Evolutionary conservation across 306 rosid species (phyloP), one percentile per base, ranked within the genome.

Genomic region (Rubus idaeus): DNA sequence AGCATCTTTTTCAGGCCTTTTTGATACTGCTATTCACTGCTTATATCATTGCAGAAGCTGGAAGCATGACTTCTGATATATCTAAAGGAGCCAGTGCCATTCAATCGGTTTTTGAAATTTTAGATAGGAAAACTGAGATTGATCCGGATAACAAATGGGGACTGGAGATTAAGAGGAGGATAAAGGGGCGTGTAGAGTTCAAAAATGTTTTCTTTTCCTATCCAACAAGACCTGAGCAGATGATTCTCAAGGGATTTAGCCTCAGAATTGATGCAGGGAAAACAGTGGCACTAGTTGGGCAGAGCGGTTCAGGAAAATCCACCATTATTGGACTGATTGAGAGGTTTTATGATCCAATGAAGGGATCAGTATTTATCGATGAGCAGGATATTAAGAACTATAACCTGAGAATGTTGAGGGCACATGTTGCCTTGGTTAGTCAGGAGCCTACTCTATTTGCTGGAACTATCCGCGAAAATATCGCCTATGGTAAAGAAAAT

Each of bases 291-390:
- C 75, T 94, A 4, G 98, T 89, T 10, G 98, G 98, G 23, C 85
- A 85, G 39, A 90, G 96, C 70, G 98, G 96, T 51, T 88, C 95
- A 5, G 98, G 96, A n/a, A 94, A 94, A 84, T 91, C 96, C 44
- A 91, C 97, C n/a, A 80, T 90, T 44, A 89, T 91, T 66, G 96
- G 91, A 17, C 90, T 91, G 5, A 90, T 91, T 72, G 96, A 94
- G 76, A 88, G 97, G 85, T 94, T 94, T 77, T 94, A 91, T 37
- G 95, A 91, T 79, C 98, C 98, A 55, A 8, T 80, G 64, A 84
- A 83, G 55, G 98, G 97, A 76, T 81, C 83, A 0, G 80, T 94
- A 6, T 84, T 81, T 80, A 85, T 90, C 70, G 98, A 94, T 78
- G 97, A 92, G 63, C 96, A 90, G 13, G 96, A 94, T 56, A 78